These are phyloP conservation scores for Hyphopichia khmerensis DNA, from an alignment of 1,139 yeast species.

Conservation along the genomic window DNA sequence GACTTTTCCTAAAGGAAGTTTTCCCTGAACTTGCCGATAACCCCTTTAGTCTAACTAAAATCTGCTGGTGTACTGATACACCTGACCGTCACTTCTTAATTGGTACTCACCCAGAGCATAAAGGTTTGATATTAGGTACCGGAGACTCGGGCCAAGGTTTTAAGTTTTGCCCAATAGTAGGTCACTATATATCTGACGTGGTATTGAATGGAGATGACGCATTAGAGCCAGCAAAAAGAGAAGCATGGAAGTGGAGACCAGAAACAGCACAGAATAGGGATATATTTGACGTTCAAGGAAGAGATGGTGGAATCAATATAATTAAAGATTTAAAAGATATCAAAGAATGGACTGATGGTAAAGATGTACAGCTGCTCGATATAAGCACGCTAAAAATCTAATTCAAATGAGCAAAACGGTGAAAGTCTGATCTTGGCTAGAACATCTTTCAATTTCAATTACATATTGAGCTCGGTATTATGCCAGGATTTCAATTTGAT, in stretches of 20 bases:
- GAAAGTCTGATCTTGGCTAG: too few relatives aligned
- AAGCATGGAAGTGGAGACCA: conserved; percentile 24
- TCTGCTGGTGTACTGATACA: conserved; percentile 28
- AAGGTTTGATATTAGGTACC: conserved; percentile 17
- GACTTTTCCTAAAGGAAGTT: conserved; percentile 16
- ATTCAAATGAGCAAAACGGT: too few relatives aligned
- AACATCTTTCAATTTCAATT: too few relatives aligned
- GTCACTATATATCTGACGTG: conserved; percentile 26
- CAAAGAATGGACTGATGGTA: conserved; percentile 15
- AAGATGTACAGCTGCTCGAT: neutral
- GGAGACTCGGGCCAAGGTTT: conserved; percentile 46
- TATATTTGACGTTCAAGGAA: conserved; percentile 14
- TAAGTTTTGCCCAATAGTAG: conserved; percentile 44
- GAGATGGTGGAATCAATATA: conserved; percentile 23
- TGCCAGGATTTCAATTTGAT: too few relatives aligned
- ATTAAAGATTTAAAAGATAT: conserved; percentile 22
- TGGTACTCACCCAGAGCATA: conserved; percentile 16
- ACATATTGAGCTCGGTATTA: conserved; percentile 6
- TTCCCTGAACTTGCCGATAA: conserved; percentile 18
- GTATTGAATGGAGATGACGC: conserved; percentile 14
- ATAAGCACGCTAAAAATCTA: neutral
- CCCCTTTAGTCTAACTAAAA: conserved; percentile 15
- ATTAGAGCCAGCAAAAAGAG: conserved; percentile 11
- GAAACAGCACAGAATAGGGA: conserved; percentile 13
- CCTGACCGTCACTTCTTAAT: conserved; percentile 22